Evolutionary conservation across 768 basidiomycete genomes (phyloP), one percentile per base, ranked within the genome.

Genomic region (Mrakia gelida): DNA sequence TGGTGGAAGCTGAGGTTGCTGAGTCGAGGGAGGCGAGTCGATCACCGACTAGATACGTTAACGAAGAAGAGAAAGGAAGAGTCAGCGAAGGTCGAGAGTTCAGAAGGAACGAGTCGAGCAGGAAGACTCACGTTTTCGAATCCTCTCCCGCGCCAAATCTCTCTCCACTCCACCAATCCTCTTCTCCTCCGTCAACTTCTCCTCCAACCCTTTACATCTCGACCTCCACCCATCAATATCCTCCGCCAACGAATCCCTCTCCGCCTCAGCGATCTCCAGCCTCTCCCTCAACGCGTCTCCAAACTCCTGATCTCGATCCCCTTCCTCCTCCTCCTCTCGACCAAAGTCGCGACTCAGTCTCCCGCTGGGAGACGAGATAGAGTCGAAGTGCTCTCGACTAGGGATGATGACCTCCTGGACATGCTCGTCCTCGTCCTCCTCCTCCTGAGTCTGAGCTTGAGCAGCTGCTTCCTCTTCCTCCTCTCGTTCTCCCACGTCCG

Each of bases 191-290:
- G 87, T 86, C 32, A 90, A 84, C 80, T 91, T 90, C 75, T 89
- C 90, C 81, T 96, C 92, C 81, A 93, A 87, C 81, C 92, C 91
- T 21, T 86, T 86, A 68, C 94, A 92, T 32, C 95, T 88, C 49
- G 85, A 87, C 79, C 92, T 88, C 93, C 94, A 96, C 0, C 91
- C 92, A 80, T 94, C 91, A 0, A 94, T 90, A 84, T 98, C 95
- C 73, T 90, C 89, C 83, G 91, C 91, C 72, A 98, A 86, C 78
- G 94, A 91, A 81, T 98, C 95, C 43, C 95, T 87, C 84, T 98
- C 95, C 18, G 90, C 88, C 83, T 94, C 94, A 81, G 93, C 87
- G 82, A 93, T 92, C 4, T 90, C 87, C 74, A 94, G 86, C 54
- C 92, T 87, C 80, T 88, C 87, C 59, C 49, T 49, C 43, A 49